Base-by-base conservation (phyloP, 2,329 filamentous ascomycete genomes). In the Colletotrichum sp. region DNA sequence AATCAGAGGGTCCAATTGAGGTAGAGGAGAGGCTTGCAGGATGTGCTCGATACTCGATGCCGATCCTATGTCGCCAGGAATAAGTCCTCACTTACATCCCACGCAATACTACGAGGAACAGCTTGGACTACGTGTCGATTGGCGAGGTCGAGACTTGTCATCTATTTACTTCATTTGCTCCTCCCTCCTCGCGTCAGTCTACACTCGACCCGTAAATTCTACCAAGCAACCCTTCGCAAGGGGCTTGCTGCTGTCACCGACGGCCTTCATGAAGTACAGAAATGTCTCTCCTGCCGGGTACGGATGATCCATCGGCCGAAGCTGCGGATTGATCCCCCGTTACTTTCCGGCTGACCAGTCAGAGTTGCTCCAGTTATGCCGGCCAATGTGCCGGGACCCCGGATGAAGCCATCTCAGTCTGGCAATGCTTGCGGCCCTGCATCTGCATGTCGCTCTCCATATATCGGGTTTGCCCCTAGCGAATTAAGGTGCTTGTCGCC, bases 381-480 rank as follows among this genome's bases (percentile, higher is more conserved):
- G 44, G 25, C 34, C 27, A 11, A 48, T 59, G 28, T 68, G 66
- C 28, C 57, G 71, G 71, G 11, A 60, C 68, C 73, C 63, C 19
- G 68, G 69, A 39, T 67, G 36, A 64, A 63, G 52, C 55, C 57
- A 66, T 71, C 68, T 68, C 36, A 66, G 59, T 68, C 34, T 39
- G 72, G 72, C n/a, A 76, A 76, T 67, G 65, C 68, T 77, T 72
- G 75, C 68, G 72, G 68, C 22, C 32, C 27, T 19, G 16, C 28
- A 55, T n/a, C 16, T 72, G 61, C 52, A 32, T 52, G 36, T 22
- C 22, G 15, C 44, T 9, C 44, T 52, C 44, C 44, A 22, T 12
- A 52, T 22, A 52, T 52, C n/a, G 44, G 44, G 25, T 16, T 15
- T n/a, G 28, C 19, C 36, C 16, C 27, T 13, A 22, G 28, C 19